A percentile compares a stretch with the other conserved stretches of the same genome.
These are phyloP conservation scores for Litchi chinensis DNA, from an alignment of 345 rosid species.

Conservation along the genomic window DNA sequence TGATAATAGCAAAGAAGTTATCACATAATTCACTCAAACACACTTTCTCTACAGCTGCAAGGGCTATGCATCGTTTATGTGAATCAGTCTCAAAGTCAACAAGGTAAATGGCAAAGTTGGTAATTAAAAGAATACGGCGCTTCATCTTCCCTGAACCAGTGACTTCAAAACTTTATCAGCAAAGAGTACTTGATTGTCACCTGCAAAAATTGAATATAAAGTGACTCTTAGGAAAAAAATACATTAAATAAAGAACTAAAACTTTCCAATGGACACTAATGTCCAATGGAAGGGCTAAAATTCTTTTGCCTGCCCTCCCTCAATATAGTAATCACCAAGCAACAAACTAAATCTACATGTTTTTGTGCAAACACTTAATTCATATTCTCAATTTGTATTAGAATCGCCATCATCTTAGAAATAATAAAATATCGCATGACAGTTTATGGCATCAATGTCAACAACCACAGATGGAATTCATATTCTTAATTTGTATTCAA, in stretches of 20 bases:
- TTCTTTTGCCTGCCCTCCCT: neutral
- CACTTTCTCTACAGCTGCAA: constrained; percentile 82
- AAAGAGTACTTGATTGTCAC: constrained; percentile 71
- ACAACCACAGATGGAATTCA: neutral
- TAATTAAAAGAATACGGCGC: constrained; percentile 64
- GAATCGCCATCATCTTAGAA: neutral
- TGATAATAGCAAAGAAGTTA: constrained; percentile 80
- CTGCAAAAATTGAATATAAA: constrained; percentile 34
- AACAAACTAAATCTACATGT: neutral
- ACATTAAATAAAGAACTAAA: neutral
- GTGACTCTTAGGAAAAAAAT: neutral
- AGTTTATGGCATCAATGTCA: neutral
- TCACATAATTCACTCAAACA: constrained; percentile 82
- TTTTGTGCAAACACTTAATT: neutral
- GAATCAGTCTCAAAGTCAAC: constrained; percentile 77
- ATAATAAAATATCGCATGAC: neutral
- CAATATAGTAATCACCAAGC: too few species aligned
- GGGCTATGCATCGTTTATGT: constrained; percentile 75
- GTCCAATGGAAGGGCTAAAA: neutral
- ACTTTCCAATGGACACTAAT: neutral
- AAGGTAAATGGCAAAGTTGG: constrained; percentile 78
- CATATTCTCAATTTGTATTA: too few species aligned
- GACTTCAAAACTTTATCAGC: constrained; percentile 91
- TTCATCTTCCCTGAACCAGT: constrained; percentile 90
- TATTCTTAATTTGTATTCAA: neutral